Base-by-base conservation (phyloP, 257 asterid species). In the Cordia subcordata region DNA sequence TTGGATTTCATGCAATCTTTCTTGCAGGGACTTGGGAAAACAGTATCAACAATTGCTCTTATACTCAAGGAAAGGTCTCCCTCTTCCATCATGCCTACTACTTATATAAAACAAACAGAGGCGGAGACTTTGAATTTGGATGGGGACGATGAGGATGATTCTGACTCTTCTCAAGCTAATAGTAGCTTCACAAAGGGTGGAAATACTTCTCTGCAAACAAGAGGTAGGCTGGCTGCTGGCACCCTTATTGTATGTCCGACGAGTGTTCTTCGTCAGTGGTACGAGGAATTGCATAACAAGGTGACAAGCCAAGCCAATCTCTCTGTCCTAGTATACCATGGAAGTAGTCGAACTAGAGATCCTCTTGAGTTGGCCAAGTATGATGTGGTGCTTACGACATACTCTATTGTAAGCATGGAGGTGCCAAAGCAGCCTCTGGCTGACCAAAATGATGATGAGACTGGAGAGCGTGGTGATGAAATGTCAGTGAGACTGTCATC, bases 191-290 rank as follows among this genome's bases (percentile, higher is more conserved):
- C 58, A 62, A 62, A 50, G 19, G 59, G 49, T 54, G 71, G 56
- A 35, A 62, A 53, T 44, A 58, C 68, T 56, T 57, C 73, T 74
- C 60, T 68, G 65, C 83, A 58, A 64, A 73, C 86, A 37, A 87
- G 74, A 66, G 90, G 84, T 55, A 85, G 96, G 78, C 89, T 94
- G 53, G 85, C 96, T 65, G 95, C 86, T 61, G 99, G 99, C 46
- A 93, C 99, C 47, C 99, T 93, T 62, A 72, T 92, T 37, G 99
- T 93, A 55, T 93, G 99, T 58, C 99, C 99, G 21, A 93, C 99
- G 19, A 93, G 97, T 79, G 99, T 93, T 67, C 95, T 93, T 58
- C 81, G 96, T 51, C 99, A 93, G 66, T 93, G 99, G 99, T 77
- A 85, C 15, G 99, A 93, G 0, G 99, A 93, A 75, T 79, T 93